Conservation (phyloP, 73 alveolate genomes). For the Effrenium voratum region DNA sequence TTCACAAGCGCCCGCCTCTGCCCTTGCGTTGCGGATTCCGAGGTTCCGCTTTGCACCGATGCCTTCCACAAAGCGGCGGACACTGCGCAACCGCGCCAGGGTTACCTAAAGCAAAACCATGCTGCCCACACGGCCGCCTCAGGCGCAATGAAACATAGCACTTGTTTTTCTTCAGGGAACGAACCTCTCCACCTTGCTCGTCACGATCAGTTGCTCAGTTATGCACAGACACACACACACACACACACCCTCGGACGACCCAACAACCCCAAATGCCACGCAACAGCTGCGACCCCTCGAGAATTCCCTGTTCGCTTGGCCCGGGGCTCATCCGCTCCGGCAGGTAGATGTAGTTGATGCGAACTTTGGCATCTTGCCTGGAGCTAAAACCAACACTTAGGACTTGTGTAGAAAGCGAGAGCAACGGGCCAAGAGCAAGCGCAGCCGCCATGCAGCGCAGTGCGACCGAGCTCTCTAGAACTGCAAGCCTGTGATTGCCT, state of each 20-base stretch:
- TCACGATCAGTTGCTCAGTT: not conserved
- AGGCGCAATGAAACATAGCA: not conserved
- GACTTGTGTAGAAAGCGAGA: not conserved
- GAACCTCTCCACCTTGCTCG: not conserved
- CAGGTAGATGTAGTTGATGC: conserved; percentile 15
- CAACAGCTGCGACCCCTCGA: not conserved
- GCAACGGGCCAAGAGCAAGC: not conserved
- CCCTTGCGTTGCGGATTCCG: conserved; percentile 23
- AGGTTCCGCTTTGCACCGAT: conserved; percentile 79
- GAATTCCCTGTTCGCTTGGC: not conserved
- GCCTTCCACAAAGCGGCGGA: not conserved
- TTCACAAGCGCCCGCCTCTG: not conserved
- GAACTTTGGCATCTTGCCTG: not conserved
- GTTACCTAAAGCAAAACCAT: not conserved
- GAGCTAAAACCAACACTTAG: not conserved
- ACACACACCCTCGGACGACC: not conserved
- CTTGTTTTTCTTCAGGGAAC: not conserved
- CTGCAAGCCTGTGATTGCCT: not conserved
- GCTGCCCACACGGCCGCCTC: not conserved
- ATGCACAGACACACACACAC: not conserved
- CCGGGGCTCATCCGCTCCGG: conserved; percentile 29
- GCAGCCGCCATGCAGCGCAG: not conserved
- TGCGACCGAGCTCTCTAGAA: not conserved
- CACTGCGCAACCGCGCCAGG: not conserved
- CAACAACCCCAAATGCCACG: not conserved